Conservation (phyloP, 306 rosid genomes). For the Mimosa bimucronata region DNA sequence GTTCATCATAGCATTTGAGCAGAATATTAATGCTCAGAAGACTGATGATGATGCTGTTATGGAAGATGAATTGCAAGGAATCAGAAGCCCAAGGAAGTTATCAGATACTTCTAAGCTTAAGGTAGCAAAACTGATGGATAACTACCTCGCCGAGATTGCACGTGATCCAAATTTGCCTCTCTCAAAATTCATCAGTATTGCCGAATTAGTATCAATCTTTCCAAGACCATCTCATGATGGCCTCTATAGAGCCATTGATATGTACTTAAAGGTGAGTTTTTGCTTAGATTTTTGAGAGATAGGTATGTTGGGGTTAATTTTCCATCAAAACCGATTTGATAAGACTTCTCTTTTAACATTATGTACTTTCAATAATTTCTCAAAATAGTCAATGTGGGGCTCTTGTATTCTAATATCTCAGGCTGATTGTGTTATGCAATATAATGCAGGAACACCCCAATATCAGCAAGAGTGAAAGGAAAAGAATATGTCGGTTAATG, state of each 20-base stretch:
- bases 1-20: background rate
- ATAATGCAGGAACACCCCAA: conserved; percentile 8
- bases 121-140: conserved; percentile 5
- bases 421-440: background rate
- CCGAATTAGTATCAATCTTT: background rate
- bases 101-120: background rate
- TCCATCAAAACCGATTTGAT: background rate
- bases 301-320: background rate
- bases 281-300: no score
- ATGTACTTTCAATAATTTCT: no score
- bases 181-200: background rate
- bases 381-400: background rate
- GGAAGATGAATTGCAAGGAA: background rate
- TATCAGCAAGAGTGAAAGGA: conserved; percentile 1
- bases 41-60: background rate
- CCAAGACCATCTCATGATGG: conserved; percentile 9
- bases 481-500: conserved; percentile 3
- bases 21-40: background rate
- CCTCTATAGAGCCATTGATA: conserved; percentile 9
- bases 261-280: background rate
- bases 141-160: background rate
- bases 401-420: background rate
- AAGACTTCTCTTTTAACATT: background rate
- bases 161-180: conserved; percentile 1
- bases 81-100: background rate